These are phyloP conservation scores for Yamadazyma sp. DNA, from an alignment of 805 yeast species.

Conservation along the genomic window DNA sequence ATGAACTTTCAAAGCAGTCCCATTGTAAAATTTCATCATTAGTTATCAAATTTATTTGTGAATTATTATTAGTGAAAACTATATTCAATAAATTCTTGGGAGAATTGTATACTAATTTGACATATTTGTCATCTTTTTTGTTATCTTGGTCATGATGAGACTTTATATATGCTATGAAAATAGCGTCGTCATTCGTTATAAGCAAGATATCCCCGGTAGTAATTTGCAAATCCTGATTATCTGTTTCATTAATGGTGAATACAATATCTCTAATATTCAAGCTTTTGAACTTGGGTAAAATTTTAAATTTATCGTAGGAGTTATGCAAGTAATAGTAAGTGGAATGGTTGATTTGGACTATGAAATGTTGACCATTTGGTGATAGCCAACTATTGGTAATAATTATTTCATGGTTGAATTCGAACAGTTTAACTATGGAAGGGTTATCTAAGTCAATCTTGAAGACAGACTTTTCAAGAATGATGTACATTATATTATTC, in stretches of 20 bases:
- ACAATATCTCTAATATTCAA: conserved; percentile 23
- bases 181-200: conserved; percentile 26
- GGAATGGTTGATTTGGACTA: conserved; percentile 23
- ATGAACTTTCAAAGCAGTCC: conserved; percentile 31
- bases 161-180: conserved; percentile 26
- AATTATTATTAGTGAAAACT: conserved; percentile 18
- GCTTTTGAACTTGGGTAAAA: conserved; percentile 30
- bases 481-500: conserved; percentile 33
- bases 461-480: conserved; percentile 19
- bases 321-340: conserved; percentile 30
- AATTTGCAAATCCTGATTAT: conserved; percentile 1
- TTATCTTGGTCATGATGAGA: conserved; percentile 24
- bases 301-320: conserved; percentile 29
- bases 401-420: conserved; percentile 18
- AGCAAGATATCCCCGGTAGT: conserved; percentile 30
- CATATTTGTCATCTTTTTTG: conserved; percentile 35
- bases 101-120: conserved; percentile 24
- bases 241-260: conserved; percentile 17
- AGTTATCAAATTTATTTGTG: conserved; percentile 22
- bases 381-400: conserved; percentile 35
- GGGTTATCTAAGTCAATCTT: conserved; percentile 37
- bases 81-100: conserved; percentile 16
- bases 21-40: conserved; percentile 21
- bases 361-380: conserved; percentile 34
- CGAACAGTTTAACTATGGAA: conserved; percentile 23